Conservation (phyloP, 2,329 filamentous ascomycete genomes). For the Thyridium curvatum region DNA sequence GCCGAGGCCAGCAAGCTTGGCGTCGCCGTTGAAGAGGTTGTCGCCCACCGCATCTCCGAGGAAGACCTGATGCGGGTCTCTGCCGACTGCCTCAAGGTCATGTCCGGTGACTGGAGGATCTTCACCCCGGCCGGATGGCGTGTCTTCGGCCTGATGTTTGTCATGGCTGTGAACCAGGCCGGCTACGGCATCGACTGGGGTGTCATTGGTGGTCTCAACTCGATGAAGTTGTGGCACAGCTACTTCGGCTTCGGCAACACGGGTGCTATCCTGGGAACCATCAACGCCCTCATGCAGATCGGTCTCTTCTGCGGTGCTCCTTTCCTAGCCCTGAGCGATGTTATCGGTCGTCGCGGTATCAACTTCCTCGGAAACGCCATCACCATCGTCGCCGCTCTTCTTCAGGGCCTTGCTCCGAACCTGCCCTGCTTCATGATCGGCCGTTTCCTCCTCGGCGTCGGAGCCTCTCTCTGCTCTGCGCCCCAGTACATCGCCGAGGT, state of each 20-base stretch:
- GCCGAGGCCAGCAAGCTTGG: conserved; percentile 22
- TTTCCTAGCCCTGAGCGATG: conserved; percentile 41
- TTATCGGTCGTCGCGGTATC: conserved; percentile 43
- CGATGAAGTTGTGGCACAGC: conserved; percentile 31
- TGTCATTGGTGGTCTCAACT: conserved; percentile 39
- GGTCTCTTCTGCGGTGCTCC: conserved; percentile 40
- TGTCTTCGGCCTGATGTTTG: conserved; percentile 32
- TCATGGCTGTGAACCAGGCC: conserved; percentile 40
- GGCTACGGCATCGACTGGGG: conserved; percentile 43
- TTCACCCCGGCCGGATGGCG: conserved; percentile 25
- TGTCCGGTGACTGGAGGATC: conserved; percentile 17
- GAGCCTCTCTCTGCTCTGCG: conserved; percentile 19
- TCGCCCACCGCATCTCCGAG: conserved; percentile 36
- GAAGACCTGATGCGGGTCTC: conserved; percentile 36
- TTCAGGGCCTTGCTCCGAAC: conserved; percentile 39
- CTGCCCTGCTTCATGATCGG: conserved; percentile 27
- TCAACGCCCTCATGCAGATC: conserved; percentile 41
- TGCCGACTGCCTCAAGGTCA: conserved; percentile 28
- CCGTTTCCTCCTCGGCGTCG: conserved; percentile 26
- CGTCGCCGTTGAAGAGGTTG: conserved; percentile 34
- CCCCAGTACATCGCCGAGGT: conserved; percentile 21
- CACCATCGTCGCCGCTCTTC: conserved; percentile 34
- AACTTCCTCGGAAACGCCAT: conserved; percentile 38
- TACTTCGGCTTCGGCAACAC: conserved; percentile 34
- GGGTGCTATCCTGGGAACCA: conserved; percentile 31